These are phyloP conservation scores for Suillus luteus DNA, from an alignment of 768 basidiomycete genomes.

Conservation along the genomic window DNA sequence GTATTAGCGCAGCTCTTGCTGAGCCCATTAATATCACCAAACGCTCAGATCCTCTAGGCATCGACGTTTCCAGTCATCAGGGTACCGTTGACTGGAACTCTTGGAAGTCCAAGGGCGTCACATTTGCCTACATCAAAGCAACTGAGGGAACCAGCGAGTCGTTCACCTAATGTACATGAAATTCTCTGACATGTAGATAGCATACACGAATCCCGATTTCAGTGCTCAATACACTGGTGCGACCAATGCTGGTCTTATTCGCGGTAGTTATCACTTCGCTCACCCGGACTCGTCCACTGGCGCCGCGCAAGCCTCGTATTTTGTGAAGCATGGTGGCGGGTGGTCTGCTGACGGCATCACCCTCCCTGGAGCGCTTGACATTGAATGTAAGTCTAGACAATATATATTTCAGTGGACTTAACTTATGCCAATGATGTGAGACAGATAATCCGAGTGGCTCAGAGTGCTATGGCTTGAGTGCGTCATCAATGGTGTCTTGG, in stretches of 20 bases:
- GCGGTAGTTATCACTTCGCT: slow-evolving; percentile 41
- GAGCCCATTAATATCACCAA: slow-evolving; percentile 19
- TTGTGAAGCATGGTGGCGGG: slow-evolving; percentile 38
- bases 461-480: slow-evolving; percentile 52
- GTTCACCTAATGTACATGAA: background rate
- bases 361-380: slow-evolving; percentile 40
- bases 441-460: slow-evolving; percentile 52
- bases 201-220: slow-evolving; percentile 39
- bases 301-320: slow-evolving; percentile 39
- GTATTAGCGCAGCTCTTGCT: slow-evolving; percentile 14
- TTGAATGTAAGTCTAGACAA: slow-evolving; percentile 33
- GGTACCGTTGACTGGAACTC: slow-evolving; percentile 48
- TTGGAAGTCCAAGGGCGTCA: slow-evolving; percentile 48
- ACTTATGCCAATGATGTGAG: background rate
- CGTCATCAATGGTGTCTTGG: slow-evolving; percentile 56
- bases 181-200: slow-evolving; percentile 17
- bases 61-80: slow-evolving; percentile 54
- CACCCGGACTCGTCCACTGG: slow-evolving; percentile 34
- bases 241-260: slow-evolving; percentile 35
- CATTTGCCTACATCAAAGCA: slow-evolving; percentile 61
- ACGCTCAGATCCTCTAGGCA: slow-evolving; percentile 44
- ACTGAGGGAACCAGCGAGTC: slow-evolving; percentile 55
- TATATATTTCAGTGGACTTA: background rate
- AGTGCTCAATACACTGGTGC: slow-evolving; percentile 39
- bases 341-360: slow-evolving; percentile 41